phyloP scores from a whole-genome alignment of 192 early-diverging fungal species.

The Backusella macrospora region DNA sequence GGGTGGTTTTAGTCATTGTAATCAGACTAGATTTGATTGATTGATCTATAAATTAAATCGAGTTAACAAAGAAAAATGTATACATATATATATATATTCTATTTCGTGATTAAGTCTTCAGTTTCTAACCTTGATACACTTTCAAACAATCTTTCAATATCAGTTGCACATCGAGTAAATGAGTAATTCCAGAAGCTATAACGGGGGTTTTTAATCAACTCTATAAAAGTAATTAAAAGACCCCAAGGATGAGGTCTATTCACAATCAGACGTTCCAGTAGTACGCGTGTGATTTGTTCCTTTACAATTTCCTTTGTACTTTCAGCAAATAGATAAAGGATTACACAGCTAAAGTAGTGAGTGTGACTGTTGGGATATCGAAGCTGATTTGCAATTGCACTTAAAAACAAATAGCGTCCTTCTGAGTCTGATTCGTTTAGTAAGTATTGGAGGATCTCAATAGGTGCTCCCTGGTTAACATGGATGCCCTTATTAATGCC shows the following conservation, averaged over 20 bases:
- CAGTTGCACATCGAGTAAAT: constrained; percentile 71
- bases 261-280: constrained; percentile 93
- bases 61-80: constrained; percentile 1
- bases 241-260: constrained; percentile 99
- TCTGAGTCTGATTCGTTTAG: constrained; percentile 76
- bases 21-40: constrained; percentile 42
- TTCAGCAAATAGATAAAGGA: constrained; percentile 87
- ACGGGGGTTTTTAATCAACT: constrained; percentile 89
- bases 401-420: constrained; percentile 89
- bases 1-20: not conserved
- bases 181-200: constrained; percentile 64
- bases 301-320: constrained; percentile 77
- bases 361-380: constrained; percentile 98
- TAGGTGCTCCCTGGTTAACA: constrained; percentile 65
- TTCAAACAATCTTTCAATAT: constrained; percentile 80
- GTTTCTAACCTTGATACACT: constrained; percentile 56
- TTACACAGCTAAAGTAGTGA: constrained; percentile 87
- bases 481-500: constrained; percentile 64
- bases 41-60: constrained; percentile 28
- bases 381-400: constrained; percentile 94
- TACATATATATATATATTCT: not conserved
- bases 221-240: constrained; percentile 95
- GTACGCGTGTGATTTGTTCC: constrained; percentile 94
- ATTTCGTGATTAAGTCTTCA: not conserved
- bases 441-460: constrained; percentile 85